A percentile compares a stretch with the other conserved stretches of the same genome.
These are phyloP conservation scores for Calcarisporium arbuscula DNA, from an alignment of 2,329 filamentous ascomycete species.

Conservation along the genomic window DNA sequence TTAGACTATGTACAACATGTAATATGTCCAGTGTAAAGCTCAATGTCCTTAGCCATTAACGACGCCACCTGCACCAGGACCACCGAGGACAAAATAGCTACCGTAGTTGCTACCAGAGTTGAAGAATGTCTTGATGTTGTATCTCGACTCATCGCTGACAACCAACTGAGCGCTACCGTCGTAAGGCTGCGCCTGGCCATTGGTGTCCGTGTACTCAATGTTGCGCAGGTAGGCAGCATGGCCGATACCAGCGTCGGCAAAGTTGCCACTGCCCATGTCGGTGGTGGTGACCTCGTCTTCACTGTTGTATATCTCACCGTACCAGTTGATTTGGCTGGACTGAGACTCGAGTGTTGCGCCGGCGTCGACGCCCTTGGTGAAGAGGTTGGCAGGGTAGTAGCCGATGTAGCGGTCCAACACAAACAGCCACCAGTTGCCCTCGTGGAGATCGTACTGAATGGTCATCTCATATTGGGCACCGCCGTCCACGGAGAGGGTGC, in stretches of 20 bases:
- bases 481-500: slow-evolving; percentile 9
- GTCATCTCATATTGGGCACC: slow-evolving; percentile 12
- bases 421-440: slow-evolving; percentile 15
- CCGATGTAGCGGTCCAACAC: slow-evolving; percentile 10
- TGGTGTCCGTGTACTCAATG: slow-evolving; percentile 10
- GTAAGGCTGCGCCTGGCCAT: slow-evolving; percentile 4
- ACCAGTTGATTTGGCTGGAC: slow-evolving; percentile 11
- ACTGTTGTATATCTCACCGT: slow-evolving; percentile 16
- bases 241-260: slow-evolving; percentile 11
- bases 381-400: slow-evolving; percentile 15
- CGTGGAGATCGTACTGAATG: slow-evolving; percentile 8
- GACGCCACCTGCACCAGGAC: slow-evolving; percentile 13
- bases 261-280: slow-evolving; percentile 17
- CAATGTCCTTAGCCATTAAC: slow-evolving; percentile 10
- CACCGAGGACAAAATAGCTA: slow-evolving; percentile 13
- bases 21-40: neutral
- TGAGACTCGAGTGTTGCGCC: slow-evolving; percentile 9
- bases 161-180: slow-evolving; percentile 3
- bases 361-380: slow-evolving; percentile 6
- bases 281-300: slow-evolving; percentile 11
- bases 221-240: slow-evolving; percentile 12
- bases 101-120: slow-evolving; percentile 12
- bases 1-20: no score
- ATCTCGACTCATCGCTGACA: slow-evolving; percentile 10
- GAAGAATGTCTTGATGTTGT: slow-evolving; percentile 9